These are phyloP conservation scores for Russula sp. DNA, from an alignment of 768 basidiomycete genomes.

Conservation along the genomic window DNA sequence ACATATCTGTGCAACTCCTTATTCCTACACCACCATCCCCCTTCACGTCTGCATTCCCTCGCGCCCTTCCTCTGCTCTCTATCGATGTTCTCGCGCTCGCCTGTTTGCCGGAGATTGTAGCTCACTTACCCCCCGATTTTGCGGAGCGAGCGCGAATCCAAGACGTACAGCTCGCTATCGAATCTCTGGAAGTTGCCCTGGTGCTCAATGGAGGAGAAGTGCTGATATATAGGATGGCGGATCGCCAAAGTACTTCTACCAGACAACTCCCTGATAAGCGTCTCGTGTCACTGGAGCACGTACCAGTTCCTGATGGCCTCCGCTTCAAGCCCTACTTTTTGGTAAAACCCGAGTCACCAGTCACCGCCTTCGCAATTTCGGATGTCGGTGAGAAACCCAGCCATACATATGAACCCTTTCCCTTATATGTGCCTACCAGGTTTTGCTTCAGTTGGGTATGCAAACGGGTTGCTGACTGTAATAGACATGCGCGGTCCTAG, in stretches of 20 bases:
- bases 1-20: conserved; percentile 64
- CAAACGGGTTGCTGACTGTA: conserved; percentile 49
- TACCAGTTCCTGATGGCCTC: conserved; percentile 33
- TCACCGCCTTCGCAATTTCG: conserved; percentile 53
- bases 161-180: conserved; percentile 42
- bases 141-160: conserved; percentile 33
- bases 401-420: neutral
- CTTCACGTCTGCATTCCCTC: conserved; percentile 56
- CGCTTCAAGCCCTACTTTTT: conserved; percentile 58
- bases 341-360: conserved; percentile 41
- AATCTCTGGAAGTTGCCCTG: conserved; percentile 52
- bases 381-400: conserved; percentile 53
- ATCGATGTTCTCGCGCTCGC: conserved; percentile 36
- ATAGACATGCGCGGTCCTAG: conserved; percentile 71
- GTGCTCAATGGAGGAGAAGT: conserved; percentile 50
- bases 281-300: conserved; percentile 46
- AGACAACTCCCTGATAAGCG: conserved; percentile 37
- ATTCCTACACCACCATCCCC: conserved; percentile 40
- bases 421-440: conserved; percentile 35
- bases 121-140: conserved; percentile 22
- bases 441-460: conserved; percentile 69
- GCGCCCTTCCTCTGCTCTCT: conserved; percentile 50
- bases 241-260: conserved; percentile 16
- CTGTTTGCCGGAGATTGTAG: conserved; percentile 26
- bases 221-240: conserved; percentile 40